Conservation (phyloP, 306 rosid genomes). For the Calophaca sinica region DNA sequence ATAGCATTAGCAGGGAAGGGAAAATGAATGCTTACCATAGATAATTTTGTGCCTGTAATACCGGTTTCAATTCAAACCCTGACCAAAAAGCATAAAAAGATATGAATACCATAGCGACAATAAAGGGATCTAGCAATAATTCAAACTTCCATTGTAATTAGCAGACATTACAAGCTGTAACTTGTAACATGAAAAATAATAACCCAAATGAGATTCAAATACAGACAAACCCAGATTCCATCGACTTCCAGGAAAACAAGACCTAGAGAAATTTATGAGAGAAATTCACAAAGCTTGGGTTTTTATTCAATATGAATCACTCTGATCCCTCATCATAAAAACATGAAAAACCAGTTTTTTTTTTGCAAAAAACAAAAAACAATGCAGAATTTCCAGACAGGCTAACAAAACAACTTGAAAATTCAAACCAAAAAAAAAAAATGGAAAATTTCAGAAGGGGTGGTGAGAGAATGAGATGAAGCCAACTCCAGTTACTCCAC, state of each 20-base stretch:
- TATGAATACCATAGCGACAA: constrained; percentile 45
- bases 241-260: constrained; percentile 28
- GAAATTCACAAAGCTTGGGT: constrained; percentile 22
- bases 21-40: constrained; percentile 68
- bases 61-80: constrained; percentile 58
- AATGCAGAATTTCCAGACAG: constrained; percentile 3
- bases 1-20: constrained; percentile 23
- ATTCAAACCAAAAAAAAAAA: not conserved
- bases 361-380: not conserved
- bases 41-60: constrained; percentile 51
- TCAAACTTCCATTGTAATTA: constrained; percentile 21
- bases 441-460: not conserved
- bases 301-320: constrained; percentile 20
- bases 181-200: constrained; percentile 22
- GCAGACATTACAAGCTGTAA: constrained; percentile 30
- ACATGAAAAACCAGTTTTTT: not conserved
- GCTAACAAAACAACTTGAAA: not conserved
- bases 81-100: constrained; percentile 52
- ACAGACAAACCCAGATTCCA: constrained; percentile 46
- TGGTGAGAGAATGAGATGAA: not conserved
- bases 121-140: constrained; percentile 56
- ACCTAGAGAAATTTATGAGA: not conserved
- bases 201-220: constrained; percentile 38
- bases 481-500: constrained; percentile 13
- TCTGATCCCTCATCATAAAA: constrained; percentile 18